Conservation (phyloP, 768 basidiomycete genomes). For the Sutorius australiensis region DNA sequence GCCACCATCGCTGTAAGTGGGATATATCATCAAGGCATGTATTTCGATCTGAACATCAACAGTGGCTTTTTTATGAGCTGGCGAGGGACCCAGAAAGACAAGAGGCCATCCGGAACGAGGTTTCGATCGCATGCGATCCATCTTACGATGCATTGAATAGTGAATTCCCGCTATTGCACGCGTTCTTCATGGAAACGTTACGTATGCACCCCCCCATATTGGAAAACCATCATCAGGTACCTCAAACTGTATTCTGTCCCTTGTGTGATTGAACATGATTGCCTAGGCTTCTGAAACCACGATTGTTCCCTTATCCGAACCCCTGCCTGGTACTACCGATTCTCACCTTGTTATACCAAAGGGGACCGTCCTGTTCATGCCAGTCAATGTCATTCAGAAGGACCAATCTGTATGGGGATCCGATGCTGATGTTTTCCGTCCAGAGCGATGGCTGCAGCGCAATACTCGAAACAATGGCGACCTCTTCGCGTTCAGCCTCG, state of each 20-base stretch:
- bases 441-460: constrained; percentile 58
- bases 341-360: constrained; percentile 48
- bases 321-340: constrained; percentile 43
- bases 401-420: constrained; percentile 56
- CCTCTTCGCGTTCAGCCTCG: constrained; percentile 56
- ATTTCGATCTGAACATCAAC: constrained; percentile 4
- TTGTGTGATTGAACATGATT: constrained; percentile 3
- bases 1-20: constrained; percentile 33
- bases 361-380: constrained; percentile 53
- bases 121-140: constrained; percentile 43
- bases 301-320: constrained; percentile 51
- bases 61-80: constrained; percentile 70
- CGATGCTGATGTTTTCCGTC: constrained; percentile 54
- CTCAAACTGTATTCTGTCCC: not conserved
- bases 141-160: constrained; percentile 50
- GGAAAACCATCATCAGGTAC: constrained; percentile 63
- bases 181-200: constrained; percentile 58
- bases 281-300: constrained; percentile 49
- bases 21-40: not conserved
- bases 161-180: constrained; percentile 53
- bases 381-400: constrained; percentile 53
- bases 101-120: constrained; percentile 52
- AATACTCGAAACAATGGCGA: constrained; percentile 37
- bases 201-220: constrained; percentile 59
- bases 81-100: constrained; percentile 50